Percentiles rank a stretch among this genome's conserved stretches.
Evolutionary conservation across 148 eudicot species (phyloP).

Genomic region (Persicaria maculosa): DNA sequence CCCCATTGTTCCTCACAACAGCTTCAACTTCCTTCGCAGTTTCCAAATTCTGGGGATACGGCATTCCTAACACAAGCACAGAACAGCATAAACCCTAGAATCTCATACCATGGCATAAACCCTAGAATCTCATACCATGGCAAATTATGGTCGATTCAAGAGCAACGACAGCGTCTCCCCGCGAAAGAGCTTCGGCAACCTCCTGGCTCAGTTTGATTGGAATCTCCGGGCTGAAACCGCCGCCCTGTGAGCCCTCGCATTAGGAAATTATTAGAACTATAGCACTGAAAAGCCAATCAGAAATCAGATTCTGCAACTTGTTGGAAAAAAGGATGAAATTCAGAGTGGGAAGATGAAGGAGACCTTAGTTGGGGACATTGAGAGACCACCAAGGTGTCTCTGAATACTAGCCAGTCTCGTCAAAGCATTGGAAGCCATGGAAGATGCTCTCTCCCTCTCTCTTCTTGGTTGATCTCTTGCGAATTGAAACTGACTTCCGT

Average conservation of each 20-base stretch:
- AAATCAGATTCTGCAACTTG: background rate
- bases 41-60: slow-evolving; percentile 84
- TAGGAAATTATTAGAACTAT: background rate
- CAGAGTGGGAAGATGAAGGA: background rate
- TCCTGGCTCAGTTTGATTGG: slow-evolving; percentile 51
- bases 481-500: background rate
- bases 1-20: slow-evolving; percentile 76
- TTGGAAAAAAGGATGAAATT: background rate
- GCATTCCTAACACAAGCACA: slow-evolving; percentile 64
- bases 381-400: slow-evolving; percentile 37
- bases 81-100: slow-evolving; percentile 5
- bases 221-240: slow-evolving; percentile 12
- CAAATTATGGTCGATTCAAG: slow-evolving; percentile 90
- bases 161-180: slow-evolving; percentile 76
- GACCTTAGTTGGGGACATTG: slow-evolving; percentile 10
- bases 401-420: slow-evolving; percentile 40
- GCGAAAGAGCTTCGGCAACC: slow-evolving; percentile 69
- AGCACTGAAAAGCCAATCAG: background rate
- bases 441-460: background rate
- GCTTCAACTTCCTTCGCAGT: slow-evolving; percentile 89
- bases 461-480: background rate
- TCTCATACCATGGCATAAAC: slow-evolving; percentile 48
- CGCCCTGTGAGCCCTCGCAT: slow-evolving; percentile 4
- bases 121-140: slow-evolving; percentile 49
- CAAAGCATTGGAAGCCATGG: slow-evolving; percentile 43